phyloP scores from a whole-genome alignment of 805 yeast genomes.

The Kuraishia piskuri region DNA sequence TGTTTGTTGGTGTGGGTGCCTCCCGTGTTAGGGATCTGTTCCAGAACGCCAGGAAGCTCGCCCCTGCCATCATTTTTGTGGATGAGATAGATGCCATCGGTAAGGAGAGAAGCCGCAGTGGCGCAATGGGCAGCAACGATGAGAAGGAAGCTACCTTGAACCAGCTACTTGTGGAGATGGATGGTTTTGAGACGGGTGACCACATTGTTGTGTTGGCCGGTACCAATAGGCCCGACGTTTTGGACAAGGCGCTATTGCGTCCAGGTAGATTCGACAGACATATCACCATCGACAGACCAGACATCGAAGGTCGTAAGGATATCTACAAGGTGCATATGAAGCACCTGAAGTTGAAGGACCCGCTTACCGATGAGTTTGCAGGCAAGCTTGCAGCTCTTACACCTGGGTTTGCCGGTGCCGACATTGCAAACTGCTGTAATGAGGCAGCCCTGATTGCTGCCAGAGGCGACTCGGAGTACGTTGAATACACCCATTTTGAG shows the following conservation, averaged over 20 bases:
- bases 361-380: conserved; percentile 48
- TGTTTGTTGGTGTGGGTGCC: conserved; percentile 99
- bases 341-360: conserved; percentile 49
- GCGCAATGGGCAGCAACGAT: conserved; percentile 75
- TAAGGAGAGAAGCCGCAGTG: conserved; percentile 73
- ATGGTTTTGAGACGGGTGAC: conserved; percentile 85
- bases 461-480: conserved; percentile 62
- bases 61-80: conserved; percentile 93
- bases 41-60: conserved; percentile 83
- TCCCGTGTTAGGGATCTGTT: conserved; percentile 94
- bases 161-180: conserved; percentile 97
- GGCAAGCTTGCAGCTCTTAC: conserved; percentile 93
- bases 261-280: conserved; percentile 98
- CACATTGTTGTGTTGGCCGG: conserved; percentile 97
- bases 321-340: conserved; percentile 81
- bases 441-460: conserved; percentile 98
- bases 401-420: conserved; percentile 98
- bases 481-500: conserved; percentile 77
- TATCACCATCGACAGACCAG: conserved; percentile 86
- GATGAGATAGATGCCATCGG: conserved; percentile 99
- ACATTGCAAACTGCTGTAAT: conserved; percentile 92
- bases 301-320: conserved; percentile 88
- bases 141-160: conserved; percentile 95
- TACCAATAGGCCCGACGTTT: conserved; percentile 90
- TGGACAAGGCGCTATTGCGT: conserved; percentile 88